Percentiles rank a stretch among this genome's conserved stretches.
These are phyloP conservation scores for Colletotrichum lindemuthianum DNA, from an alignment of 2,329 filamentous ascomycete species.

Conservation along the genomic window DNA sequence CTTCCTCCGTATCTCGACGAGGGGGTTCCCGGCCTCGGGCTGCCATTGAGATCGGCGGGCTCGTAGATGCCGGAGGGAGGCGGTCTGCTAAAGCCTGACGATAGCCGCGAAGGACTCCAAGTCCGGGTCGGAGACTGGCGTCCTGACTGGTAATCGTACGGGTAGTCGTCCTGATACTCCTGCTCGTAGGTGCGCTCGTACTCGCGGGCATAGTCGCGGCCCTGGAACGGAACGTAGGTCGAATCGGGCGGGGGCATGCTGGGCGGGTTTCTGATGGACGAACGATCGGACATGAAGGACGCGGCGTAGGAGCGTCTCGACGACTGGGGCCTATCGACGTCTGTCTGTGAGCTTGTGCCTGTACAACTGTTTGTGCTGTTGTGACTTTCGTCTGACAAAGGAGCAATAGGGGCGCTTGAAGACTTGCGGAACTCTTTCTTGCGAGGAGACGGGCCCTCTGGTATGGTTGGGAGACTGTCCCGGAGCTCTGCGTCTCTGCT, in stretches of 20 bases:
- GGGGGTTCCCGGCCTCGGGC: conserved; percentile 88
- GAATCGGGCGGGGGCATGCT: conserved; percentile 71
- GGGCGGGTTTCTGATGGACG: conserved; percentile 67
- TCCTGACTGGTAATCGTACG: conserved; percentile 29
- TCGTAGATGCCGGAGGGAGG: conserved; percentile 82
- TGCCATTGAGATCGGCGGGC: conserved; percentile 88
- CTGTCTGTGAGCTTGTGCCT: conserved; percentile 53
- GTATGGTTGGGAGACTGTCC: conserved; percentile 59
- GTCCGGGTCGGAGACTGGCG: conserved; percentile 63
- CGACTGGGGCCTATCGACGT: conserved; percentile 55
- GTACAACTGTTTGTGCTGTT: conserved; percentile 45
- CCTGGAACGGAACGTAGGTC: conserved; percentile 68
- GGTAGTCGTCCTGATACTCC: conserved; percentile 32
- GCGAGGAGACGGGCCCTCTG: conserved; percentile 59
- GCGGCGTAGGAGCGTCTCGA: conserved; percentile 62
- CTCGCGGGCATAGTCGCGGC: conserved; percentile 50
- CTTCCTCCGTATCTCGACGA: conserved; percentile 90
- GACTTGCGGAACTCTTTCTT: conserved; percentile 51
- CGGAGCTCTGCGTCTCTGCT: conserved; percentile 46
- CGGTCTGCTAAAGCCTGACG: conserved; percentile 74
- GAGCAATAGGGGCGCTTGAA: conserved; percentile 40
- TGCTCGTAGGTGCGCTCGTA: conserved; percentile 39
- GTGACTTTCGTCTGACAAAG: conserved; percentile 30
- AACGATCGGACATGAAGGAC: conserved; percentile 59
- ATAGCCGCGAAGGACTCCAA: conserved; percentile 65